Conservation (phyloP, 805 yeast species). For the Cyberlindnera saturnus region DNA sequence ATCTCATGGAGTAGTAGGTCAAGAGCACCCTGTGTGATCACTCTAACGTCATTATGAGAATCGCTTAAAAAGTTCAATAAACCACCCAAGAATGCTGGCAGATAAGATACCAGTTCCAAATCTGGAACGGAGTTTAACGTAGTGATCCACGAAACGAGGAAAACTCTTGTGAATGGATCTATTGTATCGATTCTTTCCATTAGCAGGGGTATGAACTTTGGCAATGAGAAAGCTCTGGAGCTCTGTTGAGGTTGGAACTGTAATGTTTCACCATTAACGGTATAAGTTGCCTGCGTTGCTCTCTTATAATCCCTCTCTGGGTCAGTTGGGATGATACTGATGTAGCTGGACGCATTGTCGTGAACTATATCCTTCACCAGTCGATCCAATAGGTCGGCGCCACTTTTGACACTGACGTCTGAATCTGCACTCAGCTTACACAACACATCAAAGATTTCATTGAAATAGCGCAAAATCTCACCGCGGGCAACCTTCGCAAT, state of each 20-base stretch:
- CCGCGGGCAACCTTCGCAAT: conserved; percentile 96
- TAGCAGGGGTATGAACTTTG: conserved; percentile 84
- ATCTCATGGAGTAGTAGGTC: conserved; percentile 76
- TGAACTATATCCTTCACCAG: conserved; percentile 91
- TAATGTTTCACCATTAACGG: conserved; percentile 53
- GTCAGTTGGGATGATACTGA: conserved; percentile 57
- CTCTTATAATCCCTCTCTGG: conserved; percentile 33
- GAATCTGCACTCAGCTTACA: conserved; percentile 87
- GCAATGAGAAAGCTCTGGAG: conserved; percentile 72
- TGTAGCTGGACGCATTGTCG: conserved; percentile 86
- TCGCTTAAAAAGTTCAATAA: conserved; percentile 74
- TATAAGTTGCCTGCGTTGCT: conserved; percentile 35
- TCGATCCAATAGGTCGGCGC: conserved; percentile 88
- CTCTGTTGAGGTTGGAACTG: conserved; percentile 57
- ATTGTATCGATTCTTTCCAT: conserved; percentile 88
- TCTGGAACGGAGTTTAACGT: conserved; percentile 92
- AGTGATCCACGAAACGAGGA: conserved; percentile 89
- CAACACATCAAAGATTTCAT: conserved; percentile 89
- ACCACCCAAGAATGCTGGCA: conserved; percentile 87
- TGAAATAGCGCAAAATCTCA: conserved; percentile 83
- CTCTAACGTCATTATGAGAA: conserved; percentile 79
- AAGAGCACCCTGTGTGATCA: conserved; percentile 74
- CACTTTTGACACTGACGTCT: conserved; percentile 88
- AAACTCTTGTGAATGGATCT: conserved; percentile 88
- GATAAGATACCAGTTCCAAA: conserved; percentile 74